phyloP scores from a whole-genome alignment of 2,329 filamentous ascomycete genomes.

The Pyrenochaeta sp. region DNA sequence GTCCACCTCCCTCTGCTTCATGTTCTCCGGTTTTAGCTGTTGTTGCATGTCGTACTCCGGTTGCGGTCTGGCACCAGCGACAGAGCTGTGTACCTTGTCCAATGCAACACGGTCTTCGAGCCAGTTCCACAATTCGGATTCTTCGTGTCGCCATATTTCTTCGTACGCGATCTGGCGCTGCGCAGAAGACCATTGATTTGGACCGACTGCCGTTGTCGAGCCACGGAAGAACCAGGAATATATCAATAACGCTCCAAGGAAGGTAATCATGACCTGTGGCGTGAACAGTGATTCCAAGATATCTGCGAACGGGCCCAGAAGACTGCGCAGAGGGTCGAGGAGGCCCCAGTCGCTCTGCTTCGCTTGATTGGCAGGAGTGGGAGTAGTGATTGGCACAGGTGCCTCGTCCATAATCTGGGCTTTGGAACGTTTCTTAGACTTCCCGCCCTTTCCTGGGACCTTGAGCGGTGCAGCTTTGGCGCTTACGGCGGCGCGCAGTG shows the following conservation, averaged over 20 bases:
- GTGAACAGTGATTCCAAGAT: slow-evolving; percentile 76
- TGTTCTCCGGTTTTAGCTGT: slow-evolving; percentile 59
- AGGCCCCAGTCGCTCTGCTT: slow-evolving; percentile 71
- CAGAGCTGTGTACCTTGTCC: slow-evolving; percentile 57
- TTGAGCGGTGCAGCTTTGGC: slow-evolving; percentile 63
- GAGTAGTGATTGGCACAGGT: slow-evolving; percentile 45
- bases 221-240: slow-evolving; percentile 46
- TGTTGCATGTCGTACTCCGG: slow-evolving; percentile 58
- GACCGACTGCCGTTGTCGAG: slow-evolving; percentile 41
- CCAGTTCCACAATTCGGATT: slow-evolving; percentile 92
- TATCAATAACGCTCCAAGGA: slow-evolving; percentile 68
- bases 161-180: slow-evolving; percentile 86
- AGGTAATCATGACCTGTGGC: slow-evolving; percentile 77
- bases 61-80: slow-evolving; percentile 31
- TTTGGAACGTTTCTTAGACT: slow-evolving; percentile 66
- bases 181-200: slow-evolving; percentile 54
- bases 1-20: slow-evolving; percentile 77
- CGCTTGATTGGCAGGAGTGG: slow-evolving; percentile 32
- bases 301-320: slow-evolving; percentile 75
- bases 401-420: slow-evolving; percentile 59
- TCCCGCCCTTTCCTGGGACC: slow-evolving; percentile 57
- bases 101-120: slow-evolving; percentile 85
- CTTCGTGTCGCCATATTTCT: slow-evolving; percentile 88
- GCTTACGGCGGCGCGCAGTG: slow-evolving; percentile 76
- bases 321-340: slow-evolving; percentile 77